phyloP scores from a whole-genome alignment of 768 basidiomycete genomes.

The Mycena rosella region DNA sequence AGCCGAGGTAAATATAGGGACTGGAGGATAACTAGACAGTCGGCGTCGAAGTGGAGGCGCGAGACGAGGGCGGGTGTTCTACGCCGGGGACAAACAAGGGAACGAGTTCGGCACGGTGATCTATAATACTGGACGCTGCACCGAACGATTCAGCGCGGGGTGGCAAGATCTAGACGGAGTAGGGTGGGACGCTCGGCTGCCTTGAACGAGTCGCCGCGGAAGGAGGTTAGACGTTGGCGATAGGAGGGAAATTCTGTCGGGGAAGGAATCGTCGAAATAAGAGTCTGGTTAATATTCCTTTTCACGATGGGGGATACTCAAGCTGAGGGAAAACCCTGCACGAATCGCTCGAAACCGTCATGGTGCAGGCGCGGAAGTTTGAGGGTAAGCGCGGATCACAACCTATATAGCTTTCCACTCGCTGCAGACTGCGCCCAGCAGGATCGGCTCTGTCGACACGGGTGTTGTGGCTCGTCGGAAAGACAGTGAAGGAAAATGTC shows the following conservation, averaged over 20 bases:
- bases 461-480: background rate
- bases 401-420: background rate
- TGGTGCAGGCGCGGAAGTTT: too few relatives aligned
- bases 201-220: background rate
- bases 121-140: background rate
- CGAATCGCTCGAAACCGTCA: too few relatives aligned
- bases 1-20: background rate
- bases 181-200: background rate
- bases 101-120: too few relatives aligned
- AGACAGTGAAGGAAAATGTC: slow-evolving; percentile 10
- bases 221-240: background rate
- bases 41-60: background rate
- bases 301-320: too few relatives aligned
- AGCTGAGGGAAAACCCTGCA: too few relatives aligned
- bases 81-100: too few relatives aligned
- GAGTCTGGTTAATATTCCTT: too few relatives aligned
- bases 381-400: background rate
- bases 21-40: background rate
- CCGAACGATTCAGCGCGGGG: background rate
- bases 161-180: too few relatives aligned
- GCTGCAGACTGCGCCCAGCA: background rate
- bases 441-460: background rate
- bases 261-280: too few relatives aligned
- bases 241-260: background rate
- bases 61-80: background rate